A percentile compares a stretch with the other conserved stretches of the same genome.
phyloP scores from a whole-genome alignment of 176 grass and related monocot species.

The Cymbopogon citratus region DNA sequence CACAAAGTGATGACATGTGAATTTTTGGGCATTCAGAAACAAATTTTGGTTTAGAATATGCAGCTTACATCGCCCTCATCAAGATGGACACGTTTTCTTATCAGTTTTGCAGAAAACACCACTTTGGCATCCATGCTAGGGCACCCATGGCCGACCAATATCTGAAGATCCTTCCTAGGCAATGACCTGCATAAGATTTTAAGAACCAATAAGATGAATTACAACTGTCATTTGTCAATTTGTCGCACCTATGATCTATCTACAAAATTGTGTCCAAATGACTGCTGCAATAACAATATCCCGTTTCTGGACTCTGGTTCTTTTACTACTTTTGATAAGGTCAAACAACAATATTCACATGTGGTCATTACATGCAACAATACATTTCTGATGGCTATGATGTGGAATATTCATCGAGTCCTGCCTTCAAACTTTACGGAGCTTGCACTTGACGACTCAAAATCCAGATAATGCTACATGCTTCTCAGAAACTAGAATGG shows the following conservation, averaged over 20 bases:
- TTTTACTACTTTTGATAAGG: background rate
- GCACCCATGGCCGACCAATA: constrained; percentile 87
- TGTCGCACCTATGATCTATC: background rate
- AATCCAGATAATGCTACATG: background rate
- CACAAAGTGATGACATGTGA: background rate
- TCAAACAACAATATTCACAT: background rate
- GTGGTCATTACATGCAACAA: background rate
- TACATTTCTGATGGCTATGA: constrained; percentile 4
- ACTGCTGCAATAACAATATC: background rate
- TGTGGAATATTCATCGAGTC: background rate
- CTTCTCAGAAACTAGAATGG: background rate
- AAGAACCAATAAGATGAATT: constrained; percentile 20
- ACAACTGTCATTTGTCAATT: background rate
- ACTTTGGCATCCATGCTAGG: constrained; percentile 72
- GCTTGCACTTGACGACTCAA: background rate
- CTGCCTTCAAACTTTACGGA: background rate
- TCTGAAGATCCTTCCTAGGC: constrained; percentile 82
- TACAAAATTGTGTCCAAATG: background rate
- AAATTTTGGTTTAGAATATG: constrained; percentile 22
- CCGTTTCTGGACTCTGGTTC: background rate
- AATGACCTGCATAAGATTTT: constrained; percentile 53
- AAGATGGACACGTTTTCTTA: constrained; percentile 89
- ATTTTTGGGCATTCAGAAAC: background rate
- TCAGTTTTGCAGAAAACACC: constrained; percentile 88
- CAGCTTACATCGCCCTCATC: constrained; percentile 93